These are phyloP conservation scores for Tetrahymena malaccensis DNA, from an alignment of 73 alveolate genomes.

Conservation along the genomic window DNA sequence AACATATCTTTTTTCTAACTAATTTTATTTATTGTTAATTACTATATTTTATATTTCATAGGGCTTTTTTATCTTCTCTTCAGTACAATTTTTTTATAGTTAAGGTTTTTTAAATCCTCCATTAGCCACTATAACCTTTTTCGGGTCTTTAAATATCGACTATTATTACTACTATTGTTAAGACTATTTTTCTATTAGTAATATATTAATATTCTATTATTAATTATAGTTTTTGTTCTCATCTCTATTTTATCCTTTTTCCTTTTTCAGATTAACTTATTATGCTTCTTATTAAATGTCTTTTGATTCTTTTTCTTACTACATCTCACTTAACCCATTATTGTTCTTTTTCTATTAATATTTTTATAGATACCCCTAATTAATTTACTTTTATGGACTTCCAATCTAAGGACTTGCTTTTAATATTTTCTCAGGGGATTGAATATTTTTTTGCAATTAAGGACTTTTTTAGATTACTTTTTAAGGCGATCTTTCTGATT, in stretches of 20 bases:
- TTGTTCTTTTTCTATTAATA: neutral
- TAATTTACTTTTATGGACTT: neutral
- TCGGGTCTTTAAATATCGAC: neutral
- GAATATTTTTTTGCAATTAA: neutral
- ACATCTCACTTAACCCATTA: neutral
- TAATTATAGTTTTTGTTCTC: neutral
- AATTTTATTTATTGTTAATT: neutral
- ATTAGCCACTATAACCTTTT: neutral
- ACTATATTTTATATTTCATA: neutral
- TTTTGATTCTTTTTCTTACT: neutral
- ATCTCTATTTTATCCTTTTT: neutral
- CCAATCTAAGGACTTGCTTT: neutral
- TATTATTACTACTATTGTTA: neutral
- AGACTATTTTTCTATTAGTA: neutral
- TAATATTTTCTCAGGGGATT: neutral
- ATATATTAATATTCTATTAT: neutral
- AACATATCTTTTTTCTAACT: neutral
- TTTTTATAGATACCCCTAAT: neutral
- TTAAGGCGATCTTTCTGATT: neutral
- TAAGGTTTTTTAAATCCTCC: neutral
- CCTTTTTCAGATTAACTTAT: neutral
- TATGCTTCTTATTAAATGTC: neutral
- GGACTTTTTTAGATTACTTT: neutral
- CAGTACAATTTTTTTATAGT: neutral
- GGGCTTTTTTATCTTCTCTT: neutral